phyloP scores from a whole-genome alignment of 192 early-diverging fungal species.

The Spinellus fusiger region DNA sequence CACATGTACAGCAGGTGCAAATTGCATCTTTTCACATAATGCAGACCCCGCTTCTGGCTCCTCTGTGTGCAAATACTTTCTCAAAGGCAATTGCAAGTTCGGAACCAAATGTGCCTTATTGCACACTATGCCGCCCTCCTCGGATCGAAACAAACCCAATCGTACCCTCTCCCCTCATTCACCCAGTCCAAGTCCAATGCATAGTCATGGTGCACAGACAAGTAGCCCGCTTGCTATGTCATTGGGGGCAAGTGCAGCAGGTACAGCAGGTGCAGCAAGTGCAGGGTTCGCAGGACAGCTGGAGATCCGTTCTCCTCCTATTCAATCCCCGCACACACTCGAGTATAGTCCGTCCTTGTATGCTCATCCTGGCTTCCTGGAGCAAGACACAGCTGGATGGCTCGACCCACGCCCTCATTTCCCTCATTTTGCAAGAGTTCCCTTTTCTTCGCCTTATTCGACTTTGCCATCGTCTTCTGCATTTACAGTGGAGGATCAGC shows the following conservation, averaged over 20 bases:
- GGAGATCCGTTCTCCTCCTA: too few relatives aligned
- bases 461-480: neutral
- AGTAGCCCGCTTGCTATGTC: too few relatives aligned
- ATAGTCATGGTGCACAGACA: too few relatives aligned
- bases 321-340: too few relatives aligned
- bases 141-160: neutral
- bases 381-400: too few relatives aligned
- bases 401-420: neutral
- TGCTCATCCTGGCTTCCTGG: too few relatives aligned
- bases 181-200: too few relatives aligned
- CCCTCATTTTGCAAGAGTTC: neutral
- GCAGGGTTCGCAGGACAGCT: too few relatives aligned
- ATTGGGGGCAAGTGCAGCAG: neutral
- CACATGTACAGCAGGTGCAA: constrained; percentile 68
- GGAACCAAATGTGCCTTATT: constrained; percentile 67
- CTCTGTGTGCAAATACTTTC: constrained; percentile 68
- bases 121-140: constrained; percentile 32
- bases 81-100: constrained; percentile 77
- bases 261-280: neutral
- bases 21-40: constrained; percentile 72
- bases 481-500: neutral
- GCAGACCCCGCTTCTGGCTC: constrained; percentile 53
- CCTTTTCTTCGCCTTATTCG: neutral
- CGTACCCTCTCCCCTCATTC: too few relatives aligned
- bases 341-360: too few relatives aligned